A percentile compares a stretch with the other conserved stretches of the same genome.
Conservation (phyloP, 129 eudicot species). For the Flaveria bidentis region DNA sequence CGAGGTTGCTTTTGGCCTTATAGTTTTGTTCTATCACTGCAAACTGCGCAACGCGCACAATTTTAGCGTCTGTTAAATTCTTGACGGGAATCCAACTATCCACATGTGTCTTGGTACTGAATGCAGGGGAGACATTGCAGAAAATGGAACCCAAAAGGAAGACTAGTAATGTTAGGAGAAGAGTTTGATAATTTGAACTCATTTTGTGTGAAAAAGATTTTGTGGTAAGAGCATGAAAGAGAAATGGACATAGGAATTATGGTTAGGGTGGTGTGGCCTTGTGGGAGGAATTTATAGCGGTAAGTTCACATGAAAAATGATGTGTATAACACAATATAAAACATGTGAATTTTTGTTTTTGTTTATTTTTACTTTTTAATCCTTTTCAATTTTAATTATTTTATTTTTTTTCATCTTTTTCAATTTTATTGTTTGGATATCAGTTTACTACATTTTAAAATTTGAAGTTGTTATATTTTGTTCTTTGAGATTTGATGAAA, state of each 20-base stretch:
- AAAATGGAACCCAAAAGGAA: not conserved
- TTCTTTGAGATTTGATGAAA: no score
- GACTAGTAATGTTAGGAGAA: conserved; percentile 9
- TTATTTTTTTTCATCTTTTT: not conserved
- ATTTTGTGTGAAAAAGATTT: conserved; percentile 9
- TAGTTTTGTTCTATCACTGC: conserved; percentile 17
- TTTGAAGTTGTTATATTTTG: not conserved
- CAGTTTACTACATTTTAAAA: not conserved
- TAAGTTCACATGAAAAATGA: conserved; percentile 13
- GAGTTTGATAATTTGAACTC: conserved; percentile 21
- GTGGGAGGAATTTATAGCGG: conserved; percentile 5
- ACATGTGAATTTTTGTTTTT: not conserved
- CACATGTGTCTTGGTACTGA: conserved; percentile 1
- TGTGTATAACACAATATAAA: not conserved
- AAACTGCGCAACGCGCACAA: not conserved
- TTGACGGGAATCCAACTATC: conserved; percentile 8
- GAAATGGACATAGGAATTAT: not conserved
- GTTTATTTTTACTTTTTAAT: not conserved
- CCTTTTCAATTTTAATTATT: not conserved
- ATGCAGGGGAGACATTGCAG: conserved; percentile 13
- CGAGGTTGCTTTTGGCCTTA: conserved; percentile 10
- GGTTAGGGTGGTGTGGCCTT: not conserved
- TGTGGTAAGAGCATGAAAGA: not conserved
- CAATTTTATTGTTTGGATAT: no score
- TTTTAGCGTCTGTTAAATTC: conserved; percentile 4